Conservation (phyloP, 805 yeast species). For the Kockiozyma suomiensis region DNA sequence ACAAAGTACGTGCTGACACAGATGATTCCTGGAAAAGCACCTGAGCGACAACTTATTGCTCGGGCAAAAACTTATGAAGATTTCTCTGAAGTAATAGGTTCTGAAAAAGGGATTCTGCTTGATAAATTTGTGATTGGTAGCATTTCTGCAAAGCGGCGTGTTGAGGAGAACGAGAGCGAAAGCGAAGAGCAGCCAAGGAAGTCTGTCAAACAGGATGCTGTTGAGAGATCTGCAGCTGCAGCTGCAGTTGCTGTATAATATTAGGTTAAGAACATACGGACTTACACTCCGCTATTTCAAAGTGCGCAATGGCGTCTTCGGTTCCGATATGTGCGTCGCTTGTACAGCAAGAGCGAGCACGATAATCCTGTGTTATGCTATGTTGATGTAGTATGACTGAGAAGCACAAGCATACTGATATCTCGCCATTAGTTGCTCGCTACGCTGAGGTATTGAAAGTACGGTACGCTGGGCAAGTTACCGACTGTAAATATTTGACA, state of each 20-base stretch:
- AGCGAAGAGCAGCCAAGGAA: background rate
- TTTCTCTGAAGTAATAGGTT: background rate
- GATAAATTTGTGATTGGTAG: background rate
- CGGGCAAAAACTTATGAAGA: slow-evolving; percentile 55
- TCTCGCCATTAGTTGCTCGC: too few relatives aligned
- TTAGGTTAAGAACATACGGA: too few relatives aligned
- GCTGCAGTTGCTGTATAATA: too few relatives aligned
- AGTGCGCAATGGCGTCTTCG: too few relatives aligned
- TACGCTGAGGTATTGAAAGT: too few relatives aligned
- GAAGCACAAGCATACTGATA: too few relatives aligned
- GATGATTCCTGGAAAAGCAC: slow-evolving; percentile 75
- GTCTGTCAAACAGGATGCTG: background rate
- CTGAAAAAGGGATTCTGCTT: background rate
- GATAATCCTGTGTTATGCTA: too few relatives aligned
- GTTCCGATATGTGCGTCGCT: background rate
- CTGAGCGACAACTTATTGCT: slow-evolving; percentile 59
- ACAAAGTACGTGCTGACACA: slow-evolving; percentile 79
- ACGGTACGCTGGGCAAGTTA: too few relatives aligned
- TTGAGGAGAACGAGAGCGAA: background rate
- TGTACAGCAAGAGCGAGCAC: too few relatives aligned
- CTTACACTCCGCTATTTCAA: too few relatives aligned
- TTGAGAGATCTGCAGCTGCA: background rate
- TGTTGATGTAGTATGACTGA: too few relatives aligned
- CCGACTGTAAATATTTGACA: too few relatives aligned
- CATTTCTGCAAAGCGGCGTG: background rate